Conservation (phyloP, 257 asterid genomes). For the Mentha longifolia region DNA sequence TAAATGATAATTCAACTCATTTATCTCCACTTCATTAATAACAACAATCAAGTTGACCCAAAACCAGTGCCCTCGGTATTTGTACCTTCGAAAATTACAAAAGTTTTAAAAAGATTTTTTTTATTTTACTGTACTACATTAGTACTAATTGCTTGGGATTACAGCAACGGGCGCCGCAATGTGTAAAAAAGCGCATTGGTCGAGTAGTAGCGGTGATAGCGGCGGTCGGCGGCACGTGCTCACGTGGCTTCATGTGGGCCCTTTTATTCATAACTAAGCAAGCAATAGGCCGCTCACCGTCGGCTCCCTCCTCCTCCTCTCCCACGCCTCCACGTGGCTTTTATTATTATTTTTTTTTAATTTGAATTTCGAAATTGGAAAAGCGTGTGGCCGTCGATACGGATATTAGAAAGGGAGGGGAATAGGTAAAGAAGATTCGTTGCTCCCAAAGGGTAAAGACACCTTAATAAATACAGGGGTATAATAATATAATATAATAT, state of each 20-base stretch:
- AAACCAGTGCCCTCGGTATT: too few species aligned
- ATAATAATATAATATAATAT: too few species aligned
- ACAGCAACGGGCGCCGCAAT: slow-evolving; percentile 38
- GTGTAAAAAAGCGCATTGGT: slow-evolving; percentile 5
- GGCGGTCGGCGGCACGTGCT: slow-evolving; percentile 50
- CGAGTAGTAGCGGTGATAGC: slow-evolving; percentile 35
- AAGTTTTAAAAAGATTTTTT: too few species aligned
- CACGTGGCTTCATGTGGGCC: slow-evolving; percentile 59
- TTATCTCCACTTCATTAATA: too few species aligned
- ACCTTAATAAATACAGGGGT: slow-evolving; percentile 12
- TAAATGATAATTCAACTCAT: too few species aligned
- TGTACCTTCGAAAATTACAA: too few species aligned
- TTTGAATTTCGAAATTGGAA: slow-evolving; percentile 12
- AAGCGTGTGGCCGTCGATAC: slow-evolving; percentile 45
- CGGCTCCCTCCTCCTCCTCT: slow-evolving; percentile 24
- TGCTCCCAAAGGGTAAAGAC: slow-evolving; percentile 35
- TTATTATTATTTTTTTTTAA: too few species aligned
- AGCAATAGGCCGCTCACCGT: slow-evolving; percentile 29
- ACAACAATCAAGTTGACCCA: too few species aligned
- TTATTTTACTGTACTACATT: too few species aligned
- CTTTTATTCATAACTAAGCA: slow-evolving; percentile 19
- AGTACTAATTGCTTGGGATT: slow-evolving; percentile 1
- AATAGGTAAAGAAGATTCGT: slow-evolving; percentile 37
- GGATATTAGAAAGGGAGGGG: background rate
- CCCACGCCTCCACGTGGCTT: slow-evolving; percentile 18